These are phyloP conservation scores for Globisporangium spiculum DNA, from an alignment of 352 stramenopile genomes.

Conservation along the genomic window DNA sequence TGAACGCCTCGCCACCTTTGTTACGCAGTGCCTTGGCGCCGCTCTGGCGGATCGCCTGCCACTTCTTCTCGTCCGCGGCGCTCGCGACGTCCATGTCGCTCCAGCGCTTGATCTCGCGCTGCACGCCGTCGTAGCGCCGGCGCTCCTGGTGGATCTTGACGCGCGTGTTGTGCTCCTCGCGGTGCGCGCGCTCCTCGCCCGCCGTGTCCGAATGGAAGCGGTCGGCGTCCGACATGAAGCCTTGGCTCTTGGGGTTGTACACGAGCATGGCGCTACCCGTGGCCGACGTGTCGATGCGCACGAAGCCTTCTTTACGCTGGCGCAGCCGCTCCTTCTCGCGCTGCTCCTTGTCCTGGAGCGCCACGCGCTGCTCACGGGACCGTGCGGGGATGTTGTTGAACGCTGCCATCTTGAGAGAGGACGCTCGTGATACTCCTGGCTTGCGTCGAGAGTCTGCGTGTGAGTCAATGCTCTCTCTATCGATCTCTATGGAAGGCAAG, in stretches of 20 bases:
- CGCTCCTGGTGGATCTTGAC: conserved; percentile 61
- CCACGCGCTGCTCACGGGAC: conserved; percentile 62
- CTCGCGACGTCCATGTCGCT: conserved; percentile 71
- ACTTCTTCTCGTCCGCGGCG: conserved; percentile 68
- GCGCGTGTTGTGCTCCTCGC: conserved; percentile 51
- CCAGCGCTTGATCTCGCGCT: conserved; percentile 84
- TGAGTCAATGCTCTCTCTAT: not conserved
- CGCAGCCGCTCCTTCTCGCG: conserved; percentile 72
- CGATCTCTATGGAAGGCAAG: not conserved
- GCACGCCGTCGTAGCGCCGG: conserved; percentile 53
- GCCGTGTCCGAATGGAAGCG: conserved; percentile 89
- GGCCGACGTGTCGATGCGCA: conserved; percentile 65
- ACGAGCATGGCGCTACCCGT: conserved; percentile 70
- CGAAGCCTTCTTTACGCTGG: conserved; percentile 62
- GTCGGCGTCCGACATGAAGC: conserved; percentile 84
- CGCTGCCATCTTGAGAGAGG: conserved; percentile 4
- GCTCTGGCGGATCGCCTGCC: conserved; percentile 45
- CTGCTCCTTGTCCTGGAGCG: conserved; percentile 73
- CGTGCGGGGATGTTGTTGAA: conserved; percentile 84
- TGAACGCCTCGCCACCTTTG: conserved; percentile 83
- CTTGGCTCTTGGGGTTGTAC: conserved; percentile 54
- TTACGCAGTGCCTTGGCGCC: conserved; percentile 87
- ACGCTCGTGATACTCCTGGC: conserved; percentile 2
- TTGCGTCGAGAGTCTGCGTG: not conserved
- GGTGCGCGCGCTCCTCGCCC: conserved; percentile 68